Evolutionary conservation across 2,329 filamentous ascomycete species (phyloP).

Genomic region (Microascus cirrosus): DNA sequence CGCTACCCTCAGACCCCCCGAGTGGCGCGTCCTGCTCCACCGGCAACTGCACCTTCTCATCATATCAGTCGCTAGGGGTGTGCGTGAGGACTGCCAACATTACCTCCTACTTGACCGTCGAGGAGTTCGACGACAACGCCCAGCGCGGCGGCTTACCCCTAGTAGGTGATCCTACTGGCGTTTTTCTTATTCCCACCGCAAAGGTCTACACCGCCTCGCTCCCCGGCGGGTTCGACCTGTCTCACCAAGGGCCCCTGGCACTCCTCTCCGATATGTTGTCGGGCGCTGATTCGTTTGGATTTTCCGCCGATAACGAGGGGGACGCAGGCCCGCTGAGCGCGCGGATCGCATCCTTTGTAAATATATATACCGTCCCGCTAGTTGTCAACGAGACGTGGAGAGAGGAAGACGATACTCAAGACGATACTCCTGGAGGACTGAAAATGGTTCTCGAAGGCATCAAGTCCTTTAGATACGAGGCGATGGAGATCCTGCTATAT

Average conservation of each 20-base stretch:
- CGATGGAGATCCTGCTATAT: not conserved
- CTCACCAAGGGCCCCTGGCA: not conserved
- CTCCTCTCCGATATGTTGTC: conserved; percentile 1
- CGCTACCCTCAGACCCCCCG: not conserved
- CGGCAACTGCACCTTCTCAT: conserved; percentile 3
- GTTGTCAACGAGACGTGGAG: not conserved
- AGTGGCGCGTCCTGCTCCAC: conserved; percentile 1
- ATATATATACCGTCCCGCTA: not conserved
- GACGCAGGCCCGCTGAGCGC: not conserved
- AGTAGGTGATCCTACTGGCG: not conserved
- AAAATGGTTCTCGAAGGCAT: no score
- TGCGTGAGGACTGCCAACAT: conserved; percentile 4
- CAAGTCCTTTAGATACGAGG: not conserved
- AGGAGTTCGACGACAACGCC: not conserved
- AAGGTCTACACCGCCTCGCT: conserved; percentile 1
- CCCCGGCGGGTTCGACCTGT: not conserved
- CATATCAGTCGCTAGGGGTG: conserved; percentile 2
- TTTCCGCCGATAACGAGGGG: not conserved
- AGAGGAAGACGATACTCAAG: no score
- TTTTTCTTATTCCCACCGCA: not conserved
- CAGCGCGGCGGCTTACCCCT: not conserved
- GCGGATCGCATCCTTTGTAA: not conserved
- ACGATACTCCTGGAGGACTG: no score
- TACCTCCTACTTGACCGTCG: not conserved
- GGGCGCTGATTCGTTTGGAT: not conserved